Evolutionary conservation across 2,329 filamentous ascomycete genomes (phyloP).

Genomic region (Onygena corvina): DNA sequence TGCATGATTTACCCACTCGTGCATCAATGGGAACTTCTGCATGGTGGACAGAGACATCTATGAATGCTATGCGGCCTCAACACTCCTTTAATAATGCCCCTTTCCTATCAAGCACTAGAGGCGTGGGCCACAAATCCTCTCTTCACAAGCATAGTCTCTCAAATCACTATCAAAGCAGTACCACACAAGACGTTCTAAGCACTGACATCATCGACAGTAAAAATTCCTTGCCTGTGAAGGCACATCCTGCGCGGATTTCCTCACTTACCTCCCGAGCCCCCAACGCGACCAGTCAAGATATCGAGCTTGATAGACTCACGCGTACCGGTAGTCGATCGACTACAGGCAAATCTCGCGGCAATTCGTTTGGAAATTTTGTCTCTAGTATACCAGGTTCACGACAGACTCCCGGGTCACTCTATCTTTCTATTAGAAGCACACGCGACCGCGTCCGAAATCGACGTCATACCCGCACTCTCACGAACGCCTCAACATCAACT

Average conservation of each 20-base stretch:
- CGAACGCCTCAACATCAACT: slow-evolving; percentile 6
- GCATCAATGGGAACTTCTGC: slow-evolving; percentile 2
- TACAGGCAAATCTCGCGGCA: background rate
- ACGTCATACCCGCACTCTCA: slow-evolving; percentile 7
- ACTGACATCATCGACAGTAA: slow-evolving; percentile 15
- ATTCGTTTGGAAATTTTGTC: slow-evolving; percentile 6
- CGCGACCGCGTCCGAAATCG: slow-evolving; percentile 9
- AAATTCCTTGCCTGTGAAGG: slow-evolving; percentile 11
- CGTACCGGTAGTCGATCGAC: background rate
- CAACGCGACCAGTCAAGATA: background rate
- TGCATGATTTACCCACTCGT: background rate
- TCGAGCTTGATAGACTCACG: background rate
- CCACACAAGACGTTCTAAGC: slow-evolving; percentile 1
- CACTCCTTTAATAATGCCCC: background rate
- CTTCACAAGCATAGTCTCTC: background rate
- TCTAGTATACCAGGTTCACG: background rate
- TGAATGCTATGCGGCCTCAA: background rate
- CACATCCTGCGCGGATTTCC: background rate
- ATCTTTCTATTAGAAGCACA: slow-evolving; percentile 11
- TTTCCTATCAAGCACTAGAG: background rate
- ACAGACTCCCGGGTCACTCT: slow-evolving; percentile 12
- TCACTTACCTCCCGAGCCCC: background rate
- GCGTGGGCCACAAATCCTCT: background rate
- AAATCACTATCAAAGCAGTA: background rate
- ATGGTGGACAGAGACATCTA: slow-evolving; percentile 2